A percentile compares a stretch with the other conserved stretches of the same genome.
phyloP scores from a whole-genome alignment of 306 rosid genomes.

The Styphnolobium japonicum region DNA sequence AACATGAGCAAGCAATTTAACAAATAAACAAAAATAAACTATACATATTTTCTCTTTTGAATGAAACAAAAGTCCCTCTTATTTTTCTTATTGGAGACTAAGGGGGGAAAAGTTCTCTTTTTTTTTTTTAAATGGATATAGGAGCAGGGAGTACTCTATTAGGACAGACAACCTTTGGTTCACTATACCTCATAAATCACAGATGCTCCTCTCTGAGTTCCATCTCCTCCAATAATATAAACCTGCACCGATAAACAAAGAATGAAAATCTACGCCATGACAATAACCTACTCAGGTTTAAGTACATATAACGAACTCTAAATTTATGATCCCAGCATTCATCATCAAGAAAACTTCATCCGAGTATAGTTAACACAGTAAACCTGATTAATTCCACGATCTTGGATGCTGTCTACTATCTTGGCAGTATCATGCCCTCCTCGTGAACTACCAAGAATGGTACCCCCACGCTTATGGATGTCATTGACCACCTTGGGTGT shows the following conservation, averaged over 20 bases:
- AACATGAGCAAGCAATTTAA: conserved; percentile 12
- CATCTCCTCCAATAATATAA: conserved; percentile 96
- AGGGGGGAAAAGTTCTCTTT: too few relatives aligned
- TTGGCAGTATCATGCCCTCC: conserved; percentile 90
- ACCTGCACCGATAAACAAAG: conserved; percentile 49
- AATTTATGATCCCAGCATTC: conserved; percentile 12
- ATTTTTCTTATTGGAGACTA: conserved; percentile 5
- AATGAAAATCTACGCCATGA: conserved; percentile 21
- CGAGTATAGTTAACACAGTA: conserved; percentile 13
- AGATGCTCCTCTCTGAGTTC: conserved; percentile 92
- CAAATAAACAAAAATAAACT: background rate
- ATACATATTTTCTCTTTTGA: conserved; percentile 20
- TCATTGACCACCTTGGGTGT: conserved; percentile 90
- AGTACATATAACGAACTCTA: conserved; percentile 8
- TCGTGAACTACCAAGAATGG: conserved; percentile 84
- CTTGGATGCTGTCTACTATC: conserved; percentile 96
- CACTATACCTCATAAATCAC: conserved; percentile 82
- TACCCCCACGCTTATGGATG: conserved; percentile 97
- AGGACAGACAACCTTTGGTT: conserved; percentile 19
- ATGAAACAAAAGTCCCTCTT: conserved; percentile 8
- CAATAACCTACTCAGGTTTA: conserved; percentile 19
- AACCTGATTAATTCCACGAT: conserved; percentile 95
- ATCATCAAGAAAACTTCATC: conserved; percentile 3
- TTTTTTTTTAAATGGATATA: too few relatives aligned
- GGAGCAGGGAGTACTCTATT: conserved; percentile 2